These are phyloP conservation scores for Sporothrix brunneoviolacea DNA, from an alignment of 2,329 filamentous ascomycete species.

Conservation along the genomic window DNA sequence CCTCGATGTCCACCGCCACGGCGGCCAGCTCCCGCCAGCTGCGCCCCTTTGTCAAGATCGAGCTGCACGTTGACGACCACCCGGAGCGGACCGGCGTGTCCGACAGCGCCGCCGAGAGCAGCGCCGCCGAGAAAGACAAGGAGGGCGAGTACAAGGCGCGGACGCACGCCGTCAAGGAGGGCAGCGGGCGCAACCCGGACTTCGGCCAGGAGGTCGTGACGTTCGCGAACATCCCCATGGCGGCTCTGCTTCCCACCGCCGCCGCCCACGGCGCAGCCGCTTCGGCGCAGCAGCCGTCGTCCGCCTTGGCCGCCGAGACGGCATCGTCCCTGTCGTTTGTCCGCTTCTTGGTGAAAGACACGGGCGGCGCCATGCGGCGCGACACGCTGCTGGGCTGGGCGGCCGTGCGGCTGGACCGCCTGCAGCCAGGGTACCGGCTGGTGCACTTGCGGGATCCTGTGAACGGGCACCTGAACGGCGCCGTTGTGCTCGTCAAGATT, in stretches of 20 bases:
- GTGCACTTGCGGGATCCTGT: constrained; percentile 63
- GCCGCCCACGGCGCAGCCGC: too few relatives aligned
- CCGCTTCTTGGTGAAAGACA: constrained; percentile 77
- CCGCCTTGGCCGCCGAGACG: constrained; percentile 43
- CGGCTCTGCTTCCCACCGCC: constrained; percentile 17
- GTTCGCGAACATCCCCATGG: constrained; percentile 47
- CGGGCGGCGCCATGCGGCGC: constrained; percentile 61
- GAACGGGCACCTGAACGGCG: constrained; percentile 58
- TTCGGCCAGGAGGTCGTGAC: constrained; percentile 51
- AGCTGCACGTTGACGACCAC: constrained; percentile 68
- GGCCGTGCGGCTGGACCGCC: constrained; percentile 75
- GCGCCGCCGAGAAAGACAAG: constrained; percentile 43
- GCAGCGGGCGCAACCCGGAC: constrained; percentile 50
- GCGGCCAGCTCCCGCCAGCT: constrained; percentile 37
- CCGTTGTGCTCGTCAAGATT: constrained; percentile 67
- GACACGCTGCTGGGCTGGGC: constrained; percentile 83
- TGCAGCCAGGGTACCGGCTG: constrained; percentile 70
- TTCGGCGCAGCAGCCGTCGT: background rate
- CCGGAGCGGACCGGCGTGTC: background rate
- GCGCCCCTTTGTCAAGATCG: constrained; percentile 74
- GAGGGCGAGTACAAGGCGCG: constrained; percentile 47
- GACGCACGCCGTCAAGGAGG: constrained; percentile 33
- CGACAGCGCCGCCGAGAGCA: constrained; percentile 21
- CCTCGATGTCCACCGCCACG: too few relatives aligned
- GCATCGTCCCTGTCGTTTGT: constrained; percentile 67